Base-by-base conservation (phyloP, 441 rosid genomes). In the Croton setiger region DNA sequence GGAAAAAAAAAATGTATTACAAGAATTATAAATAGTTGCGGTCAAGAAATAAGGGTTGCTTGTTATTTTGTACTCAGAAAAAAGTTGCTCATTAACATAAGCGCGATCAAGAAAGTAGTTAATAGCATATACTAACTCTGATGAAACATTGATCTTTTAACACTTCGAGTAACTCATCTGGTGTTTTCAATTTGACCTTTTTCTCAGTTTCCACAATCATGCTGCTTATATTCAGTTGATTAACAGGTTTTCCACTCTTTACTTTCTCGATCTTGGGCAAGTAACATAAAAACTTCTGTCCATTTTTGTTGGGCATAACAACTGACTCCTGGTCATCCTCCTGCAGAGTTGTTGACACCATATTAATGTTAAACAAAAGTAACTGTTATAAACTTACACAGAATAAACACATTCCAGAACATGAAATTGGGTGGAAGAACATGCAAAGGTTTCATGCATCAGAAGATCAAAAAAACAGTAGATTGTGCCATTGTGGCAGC, bases 81-180 rank as follows among this genome's bases (percentile, higher is more conserved):
- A 23, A 11, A 64, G 45, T 18, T 64, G 17, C n/a, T 66, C 65
- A 27, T 23, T 37, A 39, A 36, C 39, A 52, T 8, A 9, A 52
- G 63, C 43, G 62, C 36, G 36, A 33, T 10, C 51, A 74, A 74
- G 20, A 53, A 7, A 20, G 14, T 64, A 74, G 18, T 44, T 49
- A 67, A 47, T 1, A 47, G 35, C 33, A 62, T 75, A 70, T 60
- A 45, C 85, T 78, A 52, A 93, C 98, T 60, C 94, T 83, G 66
- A 86, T 0, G 75, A 90, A 84, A 79, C 97, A 94, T 43, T 31
- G 76, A 7, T 45, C 96, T 69, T 78, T 81, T 45, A 91, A 79
- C 64, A 74, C 81, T 83, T 88, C 94, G 70, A 94, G 93, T 37
- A 90, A 77, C 72, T 94, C 97, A 77, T 94, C 98, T 17, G 97